Evolutionary conservation across 345 rosid species (phyloP).

Genomic region (Alliaria petiolata): DNA sequence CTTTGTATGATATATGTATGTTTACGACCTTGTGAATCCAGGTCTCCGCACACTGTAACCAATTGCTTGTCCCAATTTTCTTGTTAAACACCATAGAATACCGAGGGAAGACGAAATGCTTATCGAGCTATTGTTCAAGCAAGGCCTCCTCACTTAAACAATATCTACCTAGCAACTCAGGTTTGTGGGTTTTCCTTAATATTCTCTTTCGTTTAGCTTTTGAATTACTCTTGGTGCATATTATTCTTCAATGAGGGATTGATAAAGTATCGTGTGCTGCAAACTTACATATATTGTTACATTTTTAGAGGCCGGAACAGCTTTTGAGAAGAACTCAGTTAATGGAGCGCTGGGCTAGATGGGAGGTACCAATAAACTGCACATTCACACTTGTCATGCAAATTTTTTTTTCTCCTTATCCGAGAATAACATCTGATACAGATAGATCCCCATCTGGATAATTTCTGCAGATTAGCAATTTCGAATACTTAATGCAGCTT

Average conservation of each 20-base stretch:
- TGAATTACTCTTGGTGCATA: slow-evolving; percentile 12
- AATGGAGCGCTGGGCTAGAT: slow-evolving; percentile 99
- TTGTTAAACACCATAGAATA: slow-evolving; percentile 45
- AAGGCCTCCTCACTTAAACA: slow-evolving; percentile 83
- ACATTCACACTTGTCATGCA: slow-evolving; percentile 17
- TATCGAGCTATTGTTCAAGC: slow-evolving; percentile 93
- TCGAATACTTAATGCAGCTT: slow-evolving; percentile 93
- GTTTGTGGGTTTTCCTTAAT: slow-evolving; percentile 39
- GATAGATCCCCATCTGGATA: slow-evolving; percentile 6
- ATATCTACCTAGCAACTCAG: slow-evolving; percentile 95
- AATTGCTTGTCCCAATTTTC: slow-evolving; percentile 3
- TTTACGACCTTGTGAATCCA: slow-evolving; percentile 2
- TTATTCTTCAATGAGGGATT: slow-evolving; percentile 5
- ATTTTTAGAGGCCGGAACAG: slow-evolving; percentile 86
- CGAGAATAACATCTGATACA: slow-evolving; percentile 16
- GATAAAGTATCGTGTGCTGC: slow-evolving; percentile 15
- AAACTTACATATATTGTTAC: slow-evolving; percentile 24
- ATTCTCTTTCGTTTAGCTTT: slow-evolving; percentile 8
- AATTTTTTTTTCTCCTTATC: background rate
- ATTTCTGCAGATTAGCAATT: slow-evolving; percentile 90
- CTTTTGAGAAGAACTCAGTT: slow-evolving; percentile 90
- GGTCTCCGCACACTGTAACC: slow-evolving; percentile 9
- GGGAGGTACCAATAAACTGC: slow-evolving; percentile 71
- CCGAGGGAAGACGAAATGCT: slow-evolving; percentile 84
- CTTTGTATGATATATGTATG: slow-evolving; percentile 6